Base-by-base conservation (phyloP, 345 rosid species). In the Salix suchowensis region DNA sequence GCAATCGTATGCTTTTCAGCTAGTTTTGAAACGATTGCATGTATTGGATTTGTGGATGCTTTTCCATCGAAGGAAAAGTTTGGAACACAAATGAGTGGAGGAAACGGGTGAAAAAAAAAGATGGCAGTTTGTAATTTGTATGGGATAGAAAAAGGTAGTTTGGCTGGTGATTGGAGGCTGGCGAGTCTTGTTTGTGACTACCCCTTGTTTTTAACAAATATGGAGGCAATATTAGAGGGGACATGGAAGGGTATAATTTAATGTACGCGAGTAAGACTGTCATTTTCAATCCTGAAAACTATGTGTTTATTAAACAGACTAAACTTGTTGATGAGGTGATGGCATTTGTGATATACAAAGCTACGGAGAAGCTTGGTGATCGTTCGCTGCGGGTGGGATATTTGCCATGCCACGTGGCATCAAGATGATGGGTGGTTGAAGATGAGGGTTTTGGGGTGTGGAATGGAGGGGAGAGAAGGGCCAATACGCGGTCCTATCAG, bases 391-490 rank as follows among this genome's bases (percentile, higher is more conserved):
- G 40, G 77, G 82, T 80, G 73, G 91, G 94, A 88, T 89, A 89
- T 85, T 68, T 69, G 81, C 72, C 18, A 4, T 48, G 82, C 74
- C 91, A 92, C 88, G 88, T 90, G 94, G 90, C 80, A 12, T 0
- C 2, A 3, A 2, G 15, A 2, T 46, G 74, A 71, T 86, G 93
- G 89, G 21, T 44, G n/a, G 5, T 60, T 84, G 74, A 67, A 73
- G 97, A 88, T 91, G 84, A 85, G 87, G 87, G 71, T 78, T 82
- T 85, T 88, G 76, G 81, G 94, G 97, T 81, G 89, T 70, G 81
- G 86, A 83, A 76, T 21, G 73, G 67, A 71, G 80, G 62, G 67
- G 79, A 34, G 5, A 42, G 40, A 54, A 68, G 68, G 36, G 73
- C 58, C 75, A 16, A 8, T 23, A 50, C 58, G 40, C 36, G 71